Conservation (phyloP, 306 rosid species). For the Vigna nakashimae region DNA sequence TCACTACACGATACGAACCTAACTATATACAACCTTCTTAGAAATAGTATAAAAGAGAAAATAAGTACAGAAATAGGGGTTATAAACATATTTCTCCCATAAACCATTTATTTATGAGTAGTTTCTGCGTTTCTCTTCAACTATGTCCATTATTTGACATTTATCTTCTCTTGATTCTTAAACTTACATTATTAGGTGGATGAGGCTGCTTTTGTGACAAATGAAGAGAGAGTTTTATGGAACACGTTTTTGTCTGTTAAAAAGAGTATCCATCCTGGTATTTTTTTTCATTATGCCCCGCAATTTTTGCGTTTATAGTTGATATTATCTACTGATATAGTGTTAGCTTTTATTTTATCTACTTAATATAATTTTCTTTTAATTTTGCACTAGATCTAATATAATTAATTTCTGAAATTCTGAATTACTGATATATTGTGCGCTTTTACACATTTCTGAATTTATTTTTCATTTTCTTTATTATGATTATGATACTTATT, state of each 20-base stretch:
- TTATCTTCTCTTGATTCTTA: slow-evolving; percentile 13
- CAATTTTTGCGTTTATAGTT: not conserved
- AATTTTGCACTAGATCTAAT: not conserved
- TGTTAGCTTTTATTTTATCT: not conserved
- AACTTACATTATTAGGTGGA: slow-evolving; percentile 64
- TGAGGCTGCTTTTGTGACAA: slow-evolving; percentile 71
- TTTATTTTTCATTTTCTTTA: slow-evolving; percentile 5
- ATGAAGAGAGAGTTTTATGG: slow-evolving; percentile 86
- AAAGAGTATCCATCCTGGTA: slow-evolving; percentile 69
- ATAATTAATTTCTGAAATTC: not conserved
- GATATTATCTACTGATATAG: not conserved
- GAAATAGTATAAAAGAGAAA: too few species aligned
- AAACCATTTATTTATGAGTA: not conserved
- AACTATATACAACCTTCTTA: too few species aligned
- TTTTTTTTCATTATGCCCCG: not conserved
- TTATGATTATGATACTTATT: not conserved
- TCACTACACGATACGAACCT: too few species aligned
- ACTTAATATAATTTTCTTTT: not conserved
- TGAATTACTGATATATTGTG: too few species aligned
- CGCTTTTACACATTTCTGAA: not conserved
- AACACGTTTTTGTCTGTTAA: slow-evolving; percentile 64
- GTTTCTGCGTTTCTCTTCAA: not conserved
- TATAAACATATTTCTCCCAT: not conserved
- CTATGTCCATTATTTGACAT: slow-evolving; percentile 7
- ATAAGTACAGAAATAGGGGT: too few species aligned